Percentiles rank a stretch among this genome's conserved stretches.
These are phyloP conservation scores for Penicillium psychrofluorescens DNA, from an alignment of 495 filamentous ascomycete genomes.

Conservation along the genomic window DNA sequence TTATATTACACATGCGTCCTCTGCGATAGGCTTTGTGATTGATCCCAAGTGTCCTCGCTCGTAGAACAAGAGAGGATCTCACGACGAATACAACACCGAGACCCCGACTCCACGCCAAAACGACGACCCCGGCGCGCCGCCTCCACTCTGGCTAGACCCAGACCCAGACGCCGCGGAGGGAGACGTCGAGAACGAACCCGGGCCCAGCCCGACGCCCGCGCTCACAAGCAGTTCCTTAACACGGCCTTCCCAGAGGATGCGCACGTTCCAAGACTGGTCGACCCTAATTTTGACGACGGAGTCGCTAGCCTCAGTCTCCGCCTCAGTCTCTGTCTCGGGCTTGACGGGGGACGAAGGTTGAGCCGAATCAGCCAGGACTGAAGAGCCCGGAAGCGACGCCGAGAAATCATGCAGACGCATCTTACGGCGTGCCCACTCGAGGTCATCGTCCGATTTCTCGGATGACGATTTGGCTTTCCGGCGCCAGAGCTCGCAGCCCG, in stretches of 20 bases:
- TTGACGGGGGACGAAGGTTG: constrained; percentile 9
- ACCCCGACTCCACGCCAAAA: constrained; percentile 63
- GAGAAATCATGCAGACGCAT: constrained; percentile 27
- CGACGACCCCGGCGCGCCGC: constrained; percentile 56
- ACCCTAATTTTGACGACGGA: constrained; percentile 88
- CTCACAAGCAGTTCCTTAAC: constrained; percentile 91
- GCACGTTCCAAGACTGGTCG: constrained; percentile 76
- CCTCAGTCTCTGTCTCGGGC: constrained; percentile 13
- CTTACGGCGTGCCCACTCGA: constrained; percentile 40
- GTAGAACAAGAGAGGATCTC: constrained; percentile 18
- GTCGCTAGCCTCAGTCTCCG: constrained; percentile 54
- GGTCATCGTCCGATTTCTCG: constrained; percentile 36
- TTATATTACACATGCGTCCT: constrained; percentile 2
- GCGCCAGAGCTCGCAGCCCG: constrained; percentile 87
- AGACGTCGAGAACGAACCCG: constrained; percentile 34
- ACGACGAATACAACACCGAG: constrained; percentile 89
- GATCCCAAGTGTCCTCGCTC: constrained; percentile 1
- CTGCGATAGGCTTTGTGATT: too few relatives aligned
- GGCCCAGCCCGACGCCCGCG: constrained; percentile 67
- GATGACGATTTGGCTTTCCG: constrained; percentile 13
- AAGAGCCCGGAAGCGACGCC: constrained; percentile 14
- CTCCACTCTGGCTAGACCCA: constrained; percentile 49
- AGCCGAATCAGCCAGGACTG: constrained; percentile 14
- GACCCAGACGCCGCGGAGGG: constrained; percentile 18
- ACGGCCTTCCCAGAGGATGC: constrained; percentile 87